Percentiles rank a stretch among this genome's conserved stretches.
These are phyloP conservation scores for Talaromyces sp. DNA, from an alignment of 2,329 filamentous ascomycete genomes.

Conservation along the genomic window DNA sequence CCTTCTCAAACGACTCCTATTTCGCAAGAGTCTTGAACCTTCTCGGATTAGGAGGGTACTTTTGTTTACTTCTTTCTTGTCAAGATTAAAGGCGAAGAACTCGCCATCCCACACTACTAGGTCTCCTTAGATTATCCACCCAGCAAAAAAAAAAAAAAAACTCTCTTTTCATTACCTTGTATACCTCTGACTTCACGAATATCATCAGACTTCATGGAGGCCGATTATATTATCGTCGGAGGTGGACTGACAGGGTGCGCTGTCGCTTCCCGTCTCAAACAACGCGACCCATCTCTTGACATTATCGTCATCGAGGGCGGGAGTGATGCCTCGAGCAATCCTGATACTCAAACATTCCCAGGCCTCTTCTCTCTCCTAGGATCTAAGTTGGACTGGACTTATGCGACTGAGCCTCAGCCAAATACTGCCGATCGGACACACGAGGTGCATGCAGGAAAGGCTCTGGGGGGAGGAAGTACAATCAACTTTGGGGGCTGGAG, in stretches of 20 bases:
- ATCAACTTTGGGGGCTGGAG: neutral
- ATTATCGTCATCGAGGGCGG: constrained; percentile 40
- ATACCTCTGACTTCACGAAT: too few relatives aligned
- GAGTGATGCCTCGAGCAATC: constrained; percentile 19
- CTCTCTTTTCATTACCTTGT: neutral
- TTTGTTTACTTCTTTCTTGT: too few relatives aligned
- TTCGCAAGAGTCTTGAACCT: too few relatives aligned
- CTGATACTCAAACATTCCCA: neutral
- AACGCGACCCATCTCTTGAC: constrained; percentile 16
- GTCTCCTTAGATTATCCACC: too few relatives aligned
- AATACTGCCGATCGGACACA: neutral
- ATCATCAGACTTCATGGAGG: too few relatives aligned
- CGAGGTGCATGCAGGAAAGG: neutral
- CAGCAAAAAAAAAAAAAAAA: too few relatives aligned
- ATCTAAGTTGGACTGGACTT: neutral
- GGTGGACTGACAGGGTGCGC: constrained; percentile 34
- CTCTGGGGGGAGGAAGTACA: neutral
- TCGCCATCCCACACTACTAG: too few relatives aligned
- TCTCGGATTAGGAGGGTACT: too few relatives aligned
- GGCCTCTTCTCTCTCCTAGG: neutral
- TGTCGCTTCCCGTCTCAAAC: constrained; percentile 32
- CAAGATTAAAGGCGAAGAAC: too few relatives aligned
- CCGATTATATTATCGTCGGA: constrained; percentile 31
- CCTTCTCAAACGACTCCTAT: too few relatives aligned
- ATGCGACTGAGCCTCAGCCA: neutral